Evolutionary conservation across 2,329 filamentous ascomycete species (phyloP).

Genomic region (Pseudogymnoascus sp.): DNA sequence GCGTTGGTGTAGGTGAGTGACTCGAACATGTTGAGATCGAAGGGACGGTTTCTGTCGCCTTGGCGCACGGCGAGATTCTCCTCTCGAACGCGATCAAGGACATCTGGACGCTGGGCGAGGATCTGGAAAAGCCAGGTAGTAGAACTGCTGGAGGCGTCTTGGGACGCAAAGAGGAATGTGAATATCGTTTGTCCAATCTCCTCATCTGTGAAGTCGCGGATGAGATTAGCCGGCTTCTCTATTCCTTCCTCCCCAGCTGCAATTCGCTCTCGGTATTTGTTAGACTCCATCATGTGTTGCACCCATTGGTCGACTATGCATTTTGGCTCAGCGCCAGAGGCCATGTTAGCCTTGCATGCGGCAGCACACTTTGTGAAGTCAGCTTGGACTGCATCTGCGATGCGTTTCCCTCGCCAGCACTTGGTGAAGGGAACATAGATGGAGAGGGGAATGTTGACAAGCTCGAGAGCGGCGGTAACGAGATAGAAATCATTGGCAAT

Average conservation of each 20-base stretch:
- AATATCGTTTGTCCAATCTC: slow-evolving; percentile 44
- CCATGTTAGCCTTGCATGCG: slow-evolving; percentile 64
- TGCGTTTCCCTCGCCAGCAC: slow-evolving; percentile 68
- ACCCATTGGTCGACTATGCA: slow-evolving; percentile 77
- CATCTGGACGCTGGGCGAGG: slow-evolving; percentile 41
- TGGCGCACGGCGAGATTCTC: slow-evolving; percentile 38
- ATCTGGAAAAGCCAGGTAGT: slow-evolving; percentile 46
- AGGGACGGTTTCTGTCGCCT: slow-evolving; percentile 33
- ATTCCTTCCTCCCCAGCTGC: slow-evolving; percentile 43
- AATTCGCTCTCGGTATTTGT: slow-evolving; percentile 54
- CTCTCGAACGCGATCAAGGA: slow-evolving; percentile 36
- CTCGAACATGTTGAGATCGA: slow-evolving; percentile 39
- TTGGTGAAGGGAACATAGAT: slow-evolving; percentile 70
- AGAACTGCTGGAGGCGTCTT: slow-evolving; percentile 44
- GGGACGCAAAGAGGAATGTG: slow-evolving; percentile 45
- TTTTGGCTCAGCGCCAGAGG: slow-evolving; percentile 54
- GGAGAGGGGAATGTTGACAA: slow-evolving; percentile 64
- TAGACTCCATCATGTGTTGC: slow-evolving; percentile 62
- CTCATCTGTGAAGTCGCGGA: slow-evolving; percentile 41
- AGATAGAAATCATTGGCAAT: slow-evolving; percentile 74
- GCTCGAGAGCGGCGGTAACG: slow-evolving; percentile 67
- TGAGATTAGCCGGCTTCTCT: slow-evolving; percentile 38
- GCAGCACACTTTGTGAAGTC: slow-evolving; percentile 66
- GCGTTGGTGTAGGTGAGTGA: slow-evolving; percentile 43
- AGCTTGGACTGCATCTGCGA: slow-evolving; percentile 58